Evolutionary conservation across 352 stramenopile genomes (phyloP), one percentile per base, ranked within the genome.

Genomic region (Globisporangium orthogonon): DNA sequence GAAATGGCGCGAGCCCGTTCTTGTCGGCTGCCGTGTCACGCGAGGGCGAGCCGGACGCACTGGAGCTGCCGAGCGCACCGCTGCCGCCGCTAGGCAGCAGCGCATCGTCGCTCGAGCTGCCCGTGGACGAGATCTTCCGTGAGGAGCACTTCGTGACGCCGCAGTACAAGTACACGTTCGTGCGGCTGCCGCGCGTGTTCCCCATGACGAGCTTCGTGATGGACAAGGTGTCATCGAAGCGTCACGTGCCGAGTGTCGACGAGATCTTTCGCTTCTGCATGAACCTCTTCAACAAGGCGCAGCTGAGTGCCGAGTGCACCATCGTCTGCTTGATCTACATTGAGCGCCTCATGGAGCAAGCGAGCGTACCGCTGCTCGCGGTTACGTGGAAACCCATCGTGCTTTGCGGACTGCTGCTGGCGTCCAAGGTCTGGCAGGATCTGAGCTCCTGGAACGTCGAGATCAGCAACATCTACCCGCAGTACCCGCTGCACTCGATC

Each of bases 251-350:
- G 40, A 93, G 73, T 39, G 87, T 97, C 30, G 83, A 96, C 56
- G 91, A 97, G 70, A 96, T 97, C 64, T 96, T 96, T 62, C 72
- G 83, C 14, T 97, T 97, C 54, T 89, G 92, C 60, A 93, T 89
- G 55, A 95, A 94, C 58, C 74, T 99, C 14, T 99, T 99, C 76
- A 97, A 98, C 60, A 93, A 96, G 58, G 96, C 97, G 17, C 94
- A 98, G 58, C 69, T 98, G 50, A 98, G 87, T 52, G 95, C 95
- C n/a, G 97, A 99, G 85, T 99, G 97, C 78, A 98, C 94, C 6
- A 97, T 99, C 68, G 96, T 99, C 50, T 96, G 86, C 54, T 86
- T 99, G 18, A 99, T 99, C 61, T 99, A 99, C 78, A 96, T 99
- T 9, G 97, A 99, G 73, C 89, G 97, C 14, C 83, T 99, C 23